These are phyloP conservation scores for Salvia hispanica DNA, from an alignment of 257 asterid genomes.

Conservation along the genomic window DNA sequence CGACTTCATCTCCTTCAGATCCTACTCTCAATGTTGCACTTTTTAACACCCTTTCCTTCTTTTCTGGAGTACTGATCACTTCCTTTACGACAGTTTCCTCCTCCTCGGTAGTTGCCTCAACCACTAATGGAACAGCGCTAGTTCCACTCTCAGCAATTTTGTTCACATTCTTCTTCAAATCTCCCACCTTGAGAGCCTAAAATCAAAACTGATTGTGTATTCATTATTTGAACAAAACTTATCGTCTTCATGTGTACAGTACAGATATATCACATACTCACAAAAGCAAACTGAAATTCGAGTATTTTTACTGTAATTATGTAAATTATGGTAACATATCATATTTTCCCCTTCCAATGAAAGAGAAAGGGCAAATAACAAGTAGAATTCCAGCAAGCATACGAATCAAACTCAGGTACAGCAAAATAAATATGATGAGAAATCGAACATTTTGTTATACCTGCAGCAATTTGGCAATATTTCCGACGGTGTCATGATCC, in stretches of 20 bases:
- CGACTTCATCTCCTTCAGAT: slow-evolving; percentile 87
- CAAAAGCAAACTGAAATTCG: background rate
- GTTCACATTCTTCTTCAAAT: slow-evolving; percentile 50
- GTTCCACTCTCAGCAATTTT: slow-evolving; percentile 63
- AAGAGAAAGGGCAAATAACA: background rate
- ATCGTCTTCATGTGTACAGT: background rate
- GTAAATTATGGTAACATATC: too few species aligned
- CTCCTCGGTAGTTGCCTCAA: slow-evolving; percentile 53
- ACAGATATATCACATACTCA: background rate
- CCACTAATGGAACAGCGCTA: slow-evolving; percentile 51
- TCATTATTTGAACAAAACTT: background rate
- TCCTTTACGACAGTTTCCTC: slow-evolving; percentile 56
- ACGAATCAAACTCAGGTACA: background rate
- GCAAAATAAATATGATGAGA: background rate
- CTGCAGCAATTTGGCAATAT: slow-evolving; percentile 70
- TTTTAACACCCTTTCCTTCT: slow-evolving; percentile 44
- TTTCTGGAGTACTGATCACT: slow-evolving; percentile 51
- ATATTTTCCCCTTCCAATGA: background rate
- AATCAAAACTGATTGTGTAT: slow-evolving; percentile 34
- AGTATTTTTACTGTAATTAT: too few species aligned
- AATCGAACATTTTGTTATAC: slow-evolving; percentile 30
- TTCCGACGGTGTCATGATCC: slow-evolving; percentile 46
- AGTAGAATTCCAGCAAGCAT: background rate
- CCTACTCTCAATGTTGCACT: slow-evolving; percentile 66
- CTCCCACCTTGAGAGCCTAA: slow-evolving; percentile 79